Evolutionary conservation across 768 basidiomycete genomes (phyloP), one percentile per base, ranked within the genome.

Genomic region (Tylopilus balloui): DNA sequence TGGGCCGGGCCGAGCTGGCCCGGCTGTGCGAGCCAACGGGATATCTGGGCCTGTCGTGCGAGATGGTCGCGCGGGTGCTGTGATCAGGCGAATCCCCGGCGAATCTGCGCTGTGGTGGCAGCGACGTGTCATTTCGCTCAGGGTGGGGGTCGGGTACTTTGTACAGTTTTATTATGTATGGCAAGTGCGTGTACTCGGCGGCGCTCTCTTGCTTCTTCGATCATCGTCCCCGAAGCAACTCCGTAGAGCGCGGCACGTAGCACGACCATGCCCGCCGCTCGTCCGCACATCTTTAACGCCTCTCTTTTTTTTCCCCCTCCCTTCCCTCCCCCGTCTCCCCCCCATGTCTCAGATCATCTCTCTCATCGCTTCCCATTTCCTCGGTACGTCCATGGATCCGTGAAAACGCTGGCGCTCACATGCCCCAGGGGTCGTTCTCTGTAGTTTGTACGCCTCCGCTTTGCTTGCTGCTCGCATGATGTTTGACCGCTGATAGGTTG

Each of bases 11-110:
- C 13, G 60, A 63, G 20, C 44, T 76, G 39, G 51, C 61, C 20
- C 45, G 36, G 19, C 54, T 75, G 34, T 76, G 74, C 42, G 58
- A 73, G 32, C 72, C 76, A 23, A 50, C 35, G 3, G 69, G 70
- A 39, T 75, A 75, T 42, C 39, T 74, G 15, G 74, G 75, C 3
- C 47, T 54, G 53, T 71, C 70, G 43, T 48, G 45, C 17, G 57
- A 59, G 45, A 66, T 75, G 67, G 56, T 49, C 0, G 46, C 52
- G 21, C 59, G 55, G 1, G 50, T 59, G 24, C 15, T 40, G 35
- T 24, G 19, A 36, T 37, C 0, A 24, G 2, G 42, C 23, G 42
- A 28, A 51, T 55, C 53, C 50, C 15, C 46, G 32, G 48, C 29
- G 45, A 36, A 20, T 52, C 32, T 14, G n/a, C n/a, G n/a, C n/a